Conservation (phyloP, 2,329 filamentous ascomycete genomes). For the Bipolaris cookei region DNA sequence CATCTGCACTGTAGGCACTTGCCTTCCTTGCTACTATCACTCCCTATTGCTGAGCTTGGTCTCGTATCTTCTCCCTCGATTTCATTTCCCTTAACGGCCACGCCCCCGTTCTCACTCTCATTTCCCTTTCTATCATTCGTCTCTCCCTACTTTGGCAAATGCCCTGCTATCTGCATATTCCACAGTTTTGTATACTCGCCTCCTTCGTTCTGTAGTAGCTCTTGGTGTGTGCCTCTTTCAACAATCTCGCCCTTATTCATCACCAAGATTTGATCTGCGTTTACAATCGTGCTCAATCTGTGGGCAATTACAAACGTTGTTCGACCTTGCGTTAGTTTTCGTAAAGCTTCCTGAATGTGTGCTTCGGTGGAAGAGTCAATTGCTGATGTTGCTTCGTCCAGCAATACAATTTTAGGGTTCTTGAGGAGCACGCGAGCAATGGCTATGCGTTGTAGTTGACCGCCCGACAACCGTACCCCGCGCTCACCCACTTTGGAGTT, state of each 20-base stretch:
- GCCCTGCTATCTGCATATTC: slow-evolving; percentile 72
- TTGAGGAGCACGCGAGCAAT: slow-evolving; percentile 80
- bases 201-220: slow-evolving; percentile 68
- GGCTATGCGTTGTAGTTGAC: slow-evolving; percentile 70
- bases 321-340: slow-evolving; percentile 63
- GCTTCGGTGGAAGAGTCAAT: slow-evolving; percentile 77
- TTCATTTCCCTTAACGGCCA: slow-evolving; percentile 33
- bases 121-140: slow-evolving; percentile 26
- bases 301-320: slow-evolving; percentile 76
- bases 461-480: slow-evolving; percentile 63
- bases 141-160: slow-evolving; percentile 28
- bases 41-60: slow-evolving; percentile 23
- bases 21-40: background rate
- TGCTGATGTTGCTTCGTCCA: slow-evolving; percentile 87
- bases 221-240: slow-evolving; percentile 79
- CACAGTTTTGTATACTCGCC: slow-evolving; percentile 86
- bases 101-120: slow-evolving; percentile 10
- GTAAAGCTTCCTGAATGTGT: slow-evolving; percentile 68
- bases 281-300: slow-evolving; percentile 82
- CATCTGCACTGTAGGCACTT: background rate
- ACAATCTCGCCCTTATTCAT: slow-evolving; percentile 76
- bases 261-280: slow-evolving; percentile 84
- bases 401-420: slow-evolving; percentile 78
- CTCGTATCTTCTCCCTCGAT: slow-evolving; percentile 30
- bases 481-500: slow-evolving; percentile 51